Conservation (phyloP, 257 asterid genomes). For the Solanum piurae region DNA sequence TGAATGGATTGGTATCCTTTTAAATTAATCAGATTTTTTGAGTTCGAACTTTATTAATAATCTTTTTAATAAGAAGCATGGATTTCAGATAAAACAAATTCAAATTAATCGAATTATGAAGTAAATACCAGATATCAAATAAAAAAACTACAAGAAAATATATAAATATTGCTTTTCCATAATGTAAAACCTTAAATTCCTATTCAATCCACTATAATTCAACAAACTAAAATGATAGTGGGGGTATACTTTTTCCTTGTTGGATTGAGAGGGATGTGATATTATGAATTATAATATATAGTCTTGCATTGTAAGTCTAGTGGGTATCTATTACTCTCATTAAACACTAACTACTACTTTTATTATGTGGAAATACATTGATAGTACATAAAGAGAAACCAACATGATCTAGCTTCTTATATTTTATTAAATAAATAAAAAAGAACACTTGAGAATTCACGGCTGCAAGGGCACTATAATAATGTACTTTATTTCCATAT, state of each 20-base stretch:
- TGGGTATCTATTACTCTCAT: not conserved
- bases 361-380: not conserved
- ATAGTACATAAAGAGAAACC: not conserved
- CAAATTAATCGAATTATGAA: not conserved
- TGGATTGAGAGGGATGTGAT: not conserved
- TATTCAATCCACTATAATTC: not conserved
- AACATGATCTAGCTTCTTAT: not conserved
- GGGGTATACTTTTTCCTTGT: not conserved
- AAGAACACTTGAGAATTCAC: not conserved
- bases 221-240: not conserved
- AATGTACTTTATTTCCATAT: not conserved
- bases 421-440: not conserved
- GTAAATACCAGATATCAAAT: not conserved
- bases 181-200: not conserved
- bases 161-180: not conserved
- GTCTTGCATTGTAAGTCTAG: not conserved
- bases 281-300: not conserved
- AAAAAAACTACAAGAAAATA: no score
- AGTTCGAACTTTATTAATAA: not conserved
- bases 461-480: not conserved
- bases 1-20: not conserved
- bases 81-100: not conserved
- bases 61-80: accelerated
- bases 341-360: not conserved
- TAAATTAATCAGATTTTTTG: not conserved